Conservation (phyloP, 2,329 filamentous ascomycete genomes). For the Aspergillus carbonarius region DNA sequence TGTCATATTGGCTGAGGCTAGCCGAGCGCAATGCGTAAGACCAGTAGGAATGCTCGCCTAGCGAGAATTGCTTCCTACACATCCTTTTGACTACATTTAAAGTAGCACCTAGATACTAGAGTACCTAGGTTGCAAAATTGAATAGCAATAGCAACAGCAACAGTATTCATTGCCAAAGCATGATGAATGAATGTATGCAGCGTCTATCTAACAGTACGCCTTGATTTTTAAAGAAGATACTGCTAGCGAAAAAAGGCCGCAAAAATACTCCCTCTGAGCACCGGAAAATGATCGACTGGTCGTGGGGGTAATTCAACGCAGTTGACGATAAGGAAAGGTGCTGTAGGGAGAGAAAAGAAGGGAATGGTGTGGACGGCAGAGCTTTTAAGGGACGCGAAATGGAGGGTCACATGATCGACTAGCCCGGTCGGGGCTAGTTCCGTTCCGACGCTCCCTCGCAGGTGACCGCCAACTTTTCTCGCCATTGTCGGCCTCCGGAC, state of each 20-base stretch:
- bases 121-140: neutral
- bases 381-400: slow-evolving; percentile 25
- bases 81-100: neutral
- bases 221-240: slow-evolving; percentile 71
- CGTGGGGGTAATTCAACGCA: slow-evolving; percentile 65
- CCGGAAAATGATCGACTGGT: slow-evolving; percentile 86
- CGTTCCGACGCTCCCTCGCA: slow-evolving; percentile 6
- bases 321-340: slow-evolving; percentile 92
- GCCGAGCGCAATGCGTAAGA: neutral
- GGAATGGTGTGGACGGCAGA: slow-evolving; percentile 15
- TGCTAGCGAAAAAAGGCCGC: slow-evolving; percentile 99
- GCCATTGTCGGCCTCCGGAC: slow-evolving; percentile 15
- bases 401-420: slow-evolving; percentile 25
- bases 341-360: slow-evolving; percentile 52
- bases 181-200: slow-evolving; percentile 65
- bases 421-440: slow-evolving; percentile 29
- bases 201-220: slow-evolving; percentile 96
- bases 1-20: slow-evolving; percentile 26
- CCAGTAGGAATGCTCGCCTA: neutral
- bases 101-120: neutral
- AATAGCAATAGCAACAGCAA: neutral
- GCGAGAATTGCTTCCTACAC: neutral
- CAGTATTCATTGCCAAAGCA: neutral
- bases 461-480: slow-evolving; percentile 41
- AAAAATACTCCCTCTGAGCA: slow-evolving; percentile 72